Percentiles rank a stretch among this genome's conserved stretches.
Evolutionary conservation across 257 asterid genomes (phyloP).

Genomic region (Agastache rugosa): DNA sequence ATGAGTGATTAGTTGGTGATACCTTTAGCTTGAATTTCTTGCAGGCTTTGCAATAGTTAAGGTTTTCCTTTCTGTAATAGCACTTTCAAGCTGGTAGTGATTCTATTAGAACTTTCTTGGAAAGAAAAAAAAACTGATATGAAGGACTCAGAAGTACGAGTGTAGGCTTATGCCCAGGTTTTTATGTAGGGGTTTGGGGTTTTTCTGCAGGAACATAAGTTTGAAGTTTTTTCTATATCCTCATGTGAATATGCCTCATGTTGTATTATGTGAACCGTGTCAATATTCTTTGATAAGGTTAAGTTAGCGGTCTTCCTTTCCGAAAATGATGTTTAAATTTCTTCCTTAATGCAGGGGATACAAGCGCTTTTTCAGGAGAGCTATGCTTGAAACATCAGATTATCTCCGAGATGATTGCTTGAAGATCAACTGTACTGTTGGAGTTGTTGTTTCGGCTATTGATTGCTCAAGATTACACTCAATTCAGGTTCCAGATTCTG

Average conservation of each 20-base stretch:
- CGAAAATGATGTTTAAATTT: neutral
- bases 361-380: conserved; percentile 91
- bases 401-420: conserved; percentile 94
- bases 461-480: conserved; percentile 87
- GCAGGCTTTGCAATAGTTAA: neutral
- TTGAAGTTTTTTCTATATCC: neutral
- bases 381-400: conserved; percentile 86
- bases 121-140: neutral
- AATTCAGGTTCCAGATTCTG: conserved; percentile 90
- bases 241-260: neutral
- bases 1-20: neutral
- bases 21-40: neutral
- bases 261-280: conserved; percentile 1
- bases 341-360: conserved; percentile 68
- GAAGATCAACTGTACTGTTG: conserved; percentile 98
- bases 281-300: conserved; percentile 13
- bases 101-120: neutral
- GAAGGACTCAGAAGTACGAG: neutral
- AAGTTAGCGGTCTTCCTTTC: neutral
- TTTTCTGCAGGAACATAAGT: neutral
- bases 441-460: conserved; percentile 92
- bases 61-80: neutral
- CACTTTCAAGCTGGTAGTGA: conserved; percentile 24
- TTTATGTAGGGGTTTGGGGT: neutral
- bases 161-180: conserved; percentile 4